Evolutionary conservation across 768 basidiomycete species (phyloP).

Genomic region (Royoungia palumana): DNA sequence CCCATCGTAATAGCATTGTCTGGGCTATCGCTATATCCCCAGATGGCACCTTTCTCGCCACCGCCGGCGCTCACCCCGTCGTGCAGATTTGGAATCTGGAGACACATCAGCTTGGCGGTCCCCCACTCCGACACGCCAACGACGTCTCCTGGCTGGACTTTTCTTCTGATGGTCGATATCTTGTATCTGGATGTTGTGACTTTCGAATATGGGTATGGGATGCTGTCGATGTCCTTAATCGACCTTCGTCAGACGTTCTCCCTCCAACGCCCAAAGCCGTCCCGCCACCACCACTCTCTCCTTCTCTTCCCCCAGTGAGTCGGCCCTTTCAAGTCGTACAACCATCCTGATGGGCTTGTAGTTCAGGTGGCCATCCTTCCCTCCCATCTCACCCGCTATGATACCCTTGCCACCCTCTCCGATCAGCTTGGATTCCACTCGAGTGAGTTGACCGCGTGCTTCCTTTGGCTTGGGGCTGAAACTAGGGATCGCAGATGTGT

Average conservation of each 20-base stretch:
- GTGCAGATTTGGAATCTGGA: conserved; percentile 31
- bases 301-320: conserved; percentile 13
- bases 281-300: too few species aligned
- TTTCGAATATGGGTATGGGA: conserved; percentile 31
- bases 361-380: conserved; percentile 1
- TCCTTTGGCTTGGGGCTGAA: background rate
- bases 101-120: conserved; percentile 17
- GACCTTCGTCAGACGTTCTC: conserved; percentile 10
- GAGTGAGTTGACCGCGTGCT: conserved; percentile 4
- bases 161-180: conserved; percentile 27
- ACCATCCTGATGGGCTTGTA: conserved; percentile 5
- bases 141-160: conserved; percentile 33
- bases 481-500: conserved; percentile 7
- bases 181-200: conserved; percentile 27
- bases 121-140: conserved; percentile 26
- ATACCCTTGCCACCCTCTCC: conserved; percentile 24
- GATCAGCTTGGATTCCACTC: conserved; percentile 14
- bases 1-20: conserved; percentile 26
- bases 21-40: conserved; percentile 31
- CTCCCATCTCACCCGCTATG: background rate
- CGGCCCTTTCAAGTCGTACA: background rate
- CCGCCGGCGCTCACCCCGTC: conserved; percentile 28
- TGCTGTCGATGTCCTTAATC: conserved; percentile 15
- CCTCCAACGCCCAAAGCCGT: conserved; percentile 9
- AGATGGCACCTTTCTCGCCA: conserved; percentile 29